Percentiles rank a stretch among this genome's conserved stretches.
Conservation (phyloP, 768 basidiomycete species). For the Arthromyces matolae region DNA sequence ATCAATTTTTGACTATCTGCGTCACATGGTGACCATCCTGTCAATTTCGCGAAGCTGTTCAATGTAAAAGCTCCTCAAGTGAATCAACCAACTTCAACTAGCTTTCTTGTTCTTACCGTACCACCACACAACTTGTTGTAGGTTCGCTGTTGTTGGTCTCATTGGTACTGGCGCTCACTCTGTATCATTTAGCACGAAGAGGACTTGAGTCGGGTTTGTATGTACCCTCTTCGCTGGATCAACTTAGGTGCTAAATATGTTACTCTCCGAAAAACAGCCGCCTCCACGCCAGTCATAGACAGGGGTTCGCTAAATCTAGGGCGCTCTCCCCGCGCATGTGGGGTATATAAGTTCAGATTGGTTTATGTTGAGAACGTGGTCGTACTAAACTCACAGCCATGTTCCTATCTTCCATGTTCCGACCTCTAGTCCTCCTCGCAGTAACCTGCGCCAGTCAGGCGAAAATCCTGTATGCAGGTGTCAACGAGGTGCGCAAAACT, state of each 20-base stretch:
- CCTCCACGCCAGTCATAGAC: too few species aligned
- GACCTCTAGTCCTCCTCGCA: conserved; percentile 6
- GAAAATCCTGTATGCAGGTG: conserved; percentile 42
- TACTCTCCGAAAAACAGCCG: neutral
- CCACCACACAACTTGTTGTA: neutral
- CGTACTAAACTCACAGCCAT: neutral
- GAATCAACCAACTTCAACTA: neutral
- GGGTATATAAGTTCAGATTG: neutral
- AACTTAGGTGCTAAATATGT: neutral
- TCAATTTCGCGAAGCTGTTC: too few species aligned
- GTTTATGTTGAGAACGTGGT: neutral
- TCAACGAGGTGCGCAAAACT: conserved; percentile 41
- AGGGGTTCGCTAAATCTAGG: neutral
- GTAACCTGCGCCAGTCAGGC: conserved; percentile 7
- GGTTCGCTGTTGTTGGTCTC: too few species aligned
- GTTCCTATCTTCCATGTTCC: conserved; percentile 5
- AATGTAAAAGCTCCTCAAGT: too few species aligned
- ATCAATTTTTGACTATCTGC: too few species aligned
- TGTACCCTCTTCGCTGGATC: neutral
- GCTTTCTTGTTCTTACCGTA: neutral
- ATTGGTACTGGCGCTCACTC: too few species aligned
- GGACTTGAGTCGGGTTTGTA: too few species aligned
- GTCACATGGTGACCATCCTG: neutral
- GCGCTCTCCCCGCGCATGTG: neutral
- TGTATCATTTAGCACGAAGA: neutral